These are phyloP conservation scores for Calonectria pteridis DNA, from an alignment of 2,329 filamentous ascomycete species.

Conservation along the genomic window DNA sequence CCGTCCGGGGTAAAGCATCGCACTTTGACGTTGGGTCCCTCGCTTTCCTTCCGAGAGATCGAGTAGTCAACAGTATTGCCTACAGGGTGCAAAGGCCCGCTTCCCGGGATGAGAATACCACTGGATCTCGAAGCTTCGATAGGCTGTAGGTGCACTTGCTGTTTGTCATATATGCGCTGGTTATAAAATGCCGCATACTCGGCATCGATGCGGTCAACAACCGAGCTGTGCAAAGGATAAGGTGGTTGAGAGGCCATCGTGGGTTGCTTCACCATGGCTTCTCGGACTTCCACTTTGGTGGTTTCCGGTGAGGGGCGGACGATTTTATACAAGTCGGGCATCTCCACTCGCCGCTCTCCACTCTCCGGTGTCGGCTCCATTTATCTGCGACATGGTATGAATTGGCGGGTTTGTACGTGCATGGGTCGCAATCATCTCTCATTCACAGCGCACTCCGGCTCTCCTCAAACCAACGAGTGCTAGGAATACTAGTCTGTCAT, in stretches of 20 bases:
- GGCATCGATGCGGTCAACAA: background rate
- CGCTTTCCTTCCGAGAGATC: background rate
- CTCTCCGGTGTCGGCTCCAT: background rate
- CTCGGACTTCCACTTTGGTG: background rate
- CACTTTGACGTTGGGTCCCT: background rate
- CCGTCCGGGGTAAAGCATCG: background rate
- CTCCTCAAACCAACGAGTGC: background rate
- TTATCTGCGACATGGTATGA: background rate
- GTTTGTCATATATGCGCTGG: background rate
- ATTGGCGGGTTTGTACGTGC: background rate
- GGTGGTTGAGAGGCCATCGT: background rate
- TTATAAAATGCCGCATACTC: background rate
- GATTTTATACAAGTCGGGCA: background rate
- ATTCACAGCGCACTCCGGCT: background rate
- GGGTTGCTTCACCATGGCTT: background rate
- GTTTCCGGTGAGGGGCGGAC: background rate
- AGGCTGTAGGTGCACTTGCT: background rate
- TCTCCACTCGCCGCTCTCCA: background rate
- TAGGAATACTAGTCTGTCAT: background rate
- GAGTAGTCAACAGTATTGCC: background rate
- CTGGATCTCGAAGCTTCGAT: background rate
- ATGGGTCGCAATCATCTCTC: background rate
- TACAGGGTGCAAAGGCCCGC: background rate
- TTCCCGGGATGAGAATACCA: background rate
- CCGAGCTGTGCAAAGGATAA: background rate